Conservation (phyloP, 2,329 filamentous ascomycete species). For the Ophidiomyces ophidiicola region DNA sequence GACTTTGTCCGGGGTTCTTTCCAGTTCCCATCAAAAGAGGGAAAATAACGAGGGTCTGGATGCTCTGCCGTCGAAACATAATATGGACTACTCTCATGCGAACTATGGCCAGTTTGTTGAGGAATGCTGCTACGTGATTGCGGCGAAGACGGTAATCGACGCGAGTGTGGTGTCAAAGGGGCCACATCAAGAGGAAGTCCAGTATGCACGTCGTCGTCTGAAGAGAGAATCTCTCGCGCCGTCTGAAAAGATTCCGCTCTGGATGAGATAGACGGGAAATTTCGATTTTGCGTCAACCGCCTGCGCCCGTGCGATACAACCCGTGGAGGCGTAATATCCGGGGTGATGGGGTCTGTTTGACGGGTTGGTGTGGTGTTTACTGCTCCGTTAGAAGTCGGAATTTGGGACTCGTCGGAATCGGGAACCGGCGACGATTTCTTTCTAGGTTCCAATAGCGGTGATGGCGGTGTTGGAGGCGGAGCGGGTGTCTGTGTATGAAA, state of each 20-base stretch:
- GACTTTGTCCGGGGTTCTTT: not conserved
- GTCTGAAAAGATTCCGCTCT: slow-evolving; percentile 60
- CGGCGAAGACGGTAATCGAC: slow-evolving; percentile 15
- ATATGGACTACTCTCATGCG: not conserved
- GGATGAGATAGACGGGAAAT: slow-evolving; percentile 47
- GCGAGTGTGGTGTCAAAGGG: slow-evolving; percentile 16
- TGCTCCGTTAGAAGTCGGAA: slow-evolving; percentile 5
- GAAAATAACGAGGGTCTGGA: not conserved
- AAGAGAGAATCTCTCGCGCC: slow-evolving; percentile 51
- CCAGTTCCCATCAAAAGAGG: slow-evolving; percentile 2
- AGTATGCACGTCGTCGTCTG: slow-evolving; percentile 45
- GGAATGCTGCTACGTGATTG: slow-evolving; percentile 1
- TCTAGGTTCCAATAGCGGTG: slow-evolving; percentile 19
- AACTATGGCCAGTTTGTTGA: not conserved
- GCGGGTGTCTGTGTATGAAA: slow-evolving; percentile 19
- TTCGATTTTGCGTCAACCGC: slow-evolving; percentile 29
- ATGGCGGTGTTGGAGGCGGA: slow-evolving; percentile 31
- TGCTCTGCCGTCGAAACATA: not conserved
- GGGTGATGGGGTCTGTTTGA: slow-evolving; percentile 58
- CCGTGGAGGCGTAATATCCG: slow-evolving; percentile 61
- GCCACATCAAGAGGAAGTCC: slow-evolving; percentile 19
- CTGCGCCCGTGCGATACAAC: slow-evolving; percentile 21
- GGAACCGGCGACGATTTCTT: slow-evolving; percentile 20
- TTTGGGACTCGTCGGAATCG: slow-evolving; percentile 16
- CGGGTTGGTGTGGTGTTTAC: slow-evolving; percentile 47